phyloP scores from a whole-genome alignment of 768 basidiomycete species.

The Paxillus involutus region DNA sequence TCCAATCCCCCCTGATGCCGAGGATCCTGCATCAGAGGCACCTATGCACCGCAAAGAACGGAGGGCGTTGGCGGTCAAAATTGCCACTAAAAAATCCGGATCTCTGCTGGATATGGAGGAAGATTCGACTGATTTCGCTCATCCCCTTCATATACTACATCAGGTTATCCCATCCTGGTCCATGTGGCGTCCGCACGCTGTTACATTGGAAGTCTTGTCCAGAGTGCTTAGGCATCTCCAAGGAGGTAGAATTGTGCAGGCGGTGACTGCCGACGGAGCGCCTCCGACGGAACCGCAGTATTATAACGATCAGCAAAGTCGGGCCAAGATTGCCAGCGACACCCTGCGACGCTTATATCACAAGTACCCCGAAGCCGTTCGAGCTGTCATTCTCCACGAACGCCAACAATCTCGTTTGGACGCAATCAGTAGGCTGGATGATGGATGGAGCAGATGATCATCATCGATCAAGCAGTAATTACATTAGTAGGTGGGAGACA shows the following conservation, averaged over 20 bases:
- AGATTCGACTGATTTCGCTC: constrained; percentile 48
- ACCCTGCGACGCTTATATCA: constrained; percentile 47
- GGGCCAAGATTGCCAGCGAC: constrained; percentile 34
- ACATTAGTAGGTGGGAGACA: constrained; percentile 24
- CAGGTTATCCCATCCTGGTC: constrained; percentile 65
- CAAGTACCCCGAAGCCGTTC: constrained; percentile 49
- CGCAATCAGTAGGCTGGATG: constrained; percentile 7
- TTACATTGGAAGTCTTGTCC: constrained; percentile 47
- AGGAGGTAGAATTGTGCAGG: constrained; percentile 48
- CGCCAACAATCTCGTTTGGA: constrained; percentile 27
- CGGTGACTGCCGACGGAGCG: constrained; percentile 30
- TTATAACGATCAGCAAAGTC: constrained; percentile 20
- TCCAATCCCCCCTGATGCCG: constrained; percentile 20
- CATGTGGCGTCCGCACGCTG: constrained; percentile 61
- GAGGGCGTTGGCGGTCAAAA: constrained; percentile 23
- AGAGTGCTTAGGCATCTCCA: constrained; percentile 47
- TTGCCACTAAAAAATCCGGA: constrained; percentile 14
- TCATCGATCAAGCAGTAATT: constrained; percentile 18
- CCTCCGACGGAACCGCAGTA: constrained; percentile 19
- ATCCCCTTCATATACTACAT: constrained; percentile 59
- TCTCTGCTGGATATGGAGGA: constrained; percentile 12
- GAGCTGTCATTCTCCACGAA: constrained; percentile 34
- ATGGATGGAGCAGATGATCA: constrained; percentile 20
- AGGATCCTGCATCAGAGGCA: constrained; percentile 25
- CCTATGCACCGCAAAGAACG: constrained; percentile 29